phyloP scores from a whole-genome alignment of 495 filamentous ascomycete species.

The Aspergillus funiculosus region DNA sequence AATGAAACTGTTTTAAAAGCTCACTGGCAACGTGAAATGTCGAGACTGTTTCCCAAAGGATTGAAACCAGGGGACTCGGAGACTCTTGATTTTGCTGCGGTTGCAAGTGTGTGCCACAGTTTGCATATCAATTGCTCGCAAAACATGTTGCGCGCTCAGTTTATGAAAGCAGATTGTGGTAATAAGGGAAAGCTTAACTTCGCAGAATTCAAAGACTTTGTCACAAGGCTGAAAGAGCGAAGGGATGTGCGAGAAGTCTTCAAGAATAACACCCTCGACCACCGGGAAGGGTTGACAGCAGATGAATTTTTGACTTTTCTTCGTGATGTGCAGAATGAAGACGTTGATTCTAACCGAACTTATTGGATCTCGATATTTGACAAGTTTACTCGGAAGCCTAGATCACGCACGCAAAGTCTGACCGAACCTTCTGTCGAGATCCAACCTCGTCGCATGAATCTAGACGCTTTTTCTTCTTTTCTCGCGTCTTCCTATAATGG shows the following conservation, averaged over 20 bases:
- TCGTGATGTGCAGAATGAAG: constrained; percentile 63
- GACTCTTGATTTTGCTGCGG: constrained; percentile 64
- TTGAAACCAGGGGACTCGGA: constrained; percentile 55
- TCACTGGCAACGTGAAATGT: constrained; percentile 87
- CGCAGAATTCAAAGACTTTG: constrained; percentile 72
- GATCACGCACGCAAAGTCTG: constrained; percentile 43
- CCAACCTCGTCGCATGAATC: constrained; percentile 54
- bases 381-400: constrained; percentile 62
- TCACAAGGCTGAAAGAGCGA: constrained; percentile 72
- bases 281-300: constrained; percentile 57
- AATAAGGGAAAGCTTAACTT: constrained; percentile 61
- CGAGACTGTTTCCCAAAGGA: constrained; percentile 53
- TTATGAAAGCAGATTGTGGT: constrained; percentile 63
- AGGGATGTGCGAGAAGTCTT: constrained; percentile 73
- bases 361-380: constrained; percentile 72
- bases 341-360: constrained; percentile 57
- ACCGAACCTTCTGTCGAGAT: constrained; percentile 32
- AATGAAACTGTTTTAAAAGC: constrained; percentile 72
- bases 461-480: constrained; percentile 68
- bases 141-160: constrained; percentile 66
- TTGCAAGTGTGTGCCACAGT: constrained; percentile 76
- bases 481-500: constrained; percentile 69
- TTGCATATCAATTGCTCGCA: constrained; percentile 84
- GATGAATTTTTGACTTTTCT: constrained; percentile 74
- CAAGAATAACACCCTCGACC: constrained; percentile 44